Conservation (phyloP, 2,329 filamentous ascomycete species). For the Paradendryphiella salina region DNA sequence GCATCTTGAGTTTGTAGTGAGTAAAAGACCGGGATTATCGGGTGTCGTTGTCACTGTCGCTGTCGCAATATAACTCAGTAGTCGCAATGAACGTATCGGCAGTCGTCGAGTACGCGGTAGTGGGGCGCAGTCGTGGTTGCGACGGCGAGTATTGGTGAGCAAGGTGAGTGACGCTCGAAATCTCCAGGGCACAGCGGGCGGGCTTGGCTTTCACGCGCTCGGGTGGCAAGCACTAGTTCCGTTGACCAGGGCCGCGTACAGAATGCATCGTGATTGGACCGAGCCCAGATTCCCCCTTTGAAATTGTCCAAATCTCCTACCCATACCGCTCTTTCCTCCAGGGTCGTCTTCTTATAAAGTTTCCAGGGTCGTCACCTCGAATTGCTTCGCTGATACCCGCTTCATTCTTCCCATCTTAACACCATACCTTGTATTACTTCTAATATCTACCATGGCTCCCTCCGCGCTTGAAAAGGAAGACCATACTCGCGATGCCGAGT, state of each 20-base stretch:
- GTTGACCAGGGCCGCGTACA: constrained; percentile 20
- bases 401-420: constrained; percentile 4
- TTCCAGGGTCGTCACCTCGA: constrained; percentile 21
- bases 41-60: not conserved
- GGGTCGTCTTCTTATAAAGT: constrained; percentile 17
- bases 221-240: constrained; percentile 18
- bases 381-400: constrained; percentile 19
- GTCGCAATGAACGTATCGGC: constrained; percentile 13
- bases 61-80: not conserved
- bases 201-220: constrained; percentile 15
- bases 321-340: constrained; percentile 34
- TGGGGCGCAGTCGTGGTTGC: constrained; percentile 18
- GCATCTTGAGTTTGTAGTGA: constrained; percentile 57
- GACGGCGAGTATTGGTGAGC: constrained; percentile 7
- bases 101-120: constrained; percentile 14
- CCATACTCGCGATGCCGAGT: constrained; percentile 81
- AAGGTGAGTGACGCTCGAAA: constrained; percentile 24
- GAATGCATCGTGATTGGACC: constrained; percentile 21
- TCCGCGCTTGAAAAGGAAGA: constrained; percentile 76
- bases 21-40: not conserved
- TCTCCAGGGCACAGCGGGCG: constrained; percentile 18
- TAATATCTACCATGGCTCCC: constrained; percentile 54
- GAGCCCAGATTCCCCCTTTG: constrained; percentile 10
- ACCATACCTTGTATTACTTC: constrained; percentile 2
- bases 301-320: constrained; percentile 28